Conservation (phyloP, 805 yeast genomes). For the Saturnispora quitensis region DNA sequence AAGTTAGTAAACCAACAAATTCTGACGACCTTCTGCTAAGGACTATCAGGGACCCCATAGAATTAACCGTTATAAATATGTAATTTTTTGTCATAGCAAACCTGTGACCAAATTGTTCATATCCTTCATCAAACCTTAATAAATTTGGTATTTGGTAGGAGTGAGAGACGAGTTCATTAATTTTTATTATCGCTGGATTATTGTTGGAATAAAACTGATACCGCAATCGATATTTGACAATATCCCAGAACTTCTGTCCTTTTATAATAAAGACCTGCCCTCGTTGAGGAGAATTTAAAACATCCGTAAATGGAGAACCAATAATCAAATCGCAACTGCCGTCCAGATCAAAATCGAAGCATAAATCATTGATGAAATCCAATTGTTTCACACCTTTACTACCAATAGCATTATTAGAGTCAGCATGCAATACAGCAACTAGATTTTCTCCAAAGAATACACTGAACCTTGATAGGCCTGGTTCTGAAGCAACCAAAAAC, state of each 20-base stretch:
- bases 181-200: background rate
- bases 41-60: constrained; percentile 31
- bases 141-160: constrained; percentile 16
- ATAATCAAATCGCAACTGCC: constrained; percentile 35
- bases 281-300: constrained; percentile 3
- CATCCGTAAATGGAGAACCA: constrained; percentile 35
- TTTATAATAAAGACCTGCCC: constrained; percentile 14
- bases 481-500: constrained; percentile 39
- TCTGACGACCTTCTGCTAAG: constrained; percentile 19
- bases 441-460: constrained; percentile 22
- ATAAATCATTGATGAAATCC: constrained; percentile 28
- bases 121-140: constrained; percentile 19
- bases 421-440: constrained; percentile 17
- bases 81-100: constrained; percentile 22
- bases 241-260: constrained; percentile 11
- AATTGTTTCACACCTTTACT: constrained; percentile 34
- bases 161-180: constrained; percentile 4
- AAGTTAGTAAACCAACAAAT: background rate
- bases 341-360: constrained; percentile 28
- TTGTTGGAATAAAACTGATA: background rate
- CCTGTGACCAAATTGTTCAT: constrained; percentile 35
- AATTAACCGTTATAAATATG: constrained; percentile 31
- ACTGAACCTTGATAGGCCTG: constrained; percentile 40
- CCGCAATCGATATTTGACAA: background rate
- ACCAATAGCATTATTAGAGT: constrained; percentile 28